phyloP scores from a whole-genome alignment of 345 rosid species.

The Salix caprea region DNA sequence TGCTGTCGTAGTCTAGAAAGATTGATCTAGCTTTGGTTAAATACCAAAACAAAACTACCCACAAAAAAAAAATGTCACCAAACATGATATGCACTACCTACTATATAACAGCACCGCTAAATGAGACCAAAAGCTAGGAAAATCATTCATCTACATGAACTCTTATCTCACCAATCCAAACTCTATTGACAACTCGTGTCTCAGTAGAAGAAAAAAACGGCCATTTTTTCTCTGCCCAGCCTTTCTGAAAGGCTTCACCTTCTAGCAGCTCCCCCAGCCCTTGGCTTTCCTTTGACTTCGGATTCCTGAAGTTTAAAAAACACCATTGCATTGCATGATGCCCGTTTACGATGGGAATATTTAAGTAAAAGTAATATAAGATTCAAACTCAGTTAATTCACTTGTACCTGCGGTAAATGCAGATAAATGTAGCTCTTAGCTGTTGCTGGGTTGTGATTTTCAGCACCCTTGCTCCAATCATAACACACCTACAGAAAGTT shows the following conservation, averaged over 20 bases:
- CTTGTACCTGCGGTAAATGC: constrained; percentile 57
- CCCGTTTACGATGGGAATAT: background rate
- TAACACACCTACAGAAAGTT: constrained; percentile 58
- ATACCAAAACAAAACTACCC: background rate
- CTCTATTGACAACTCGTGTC: background rate
- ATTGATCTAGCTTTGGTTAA: background rate
- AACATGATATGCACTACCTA: background rate
- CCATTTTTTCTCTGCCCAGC: background rate
- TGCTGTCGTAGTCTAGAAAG: background rate
- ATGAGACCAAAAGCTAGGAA: background rate
- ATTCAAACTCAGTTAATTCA: background rate
- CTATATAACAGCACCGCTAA: background rate
- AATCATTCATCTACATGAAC: background rate
- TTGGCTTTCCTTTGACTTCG: constrained; percentile 86
- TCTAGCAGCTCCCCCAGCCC: constrained; percentile 22
- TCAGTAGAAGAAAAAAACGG: background rate
- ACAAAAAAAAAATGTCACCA: background rate
- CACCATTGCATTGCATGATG: background rate
- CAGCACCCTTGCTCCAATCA: constrained; percentile 96
- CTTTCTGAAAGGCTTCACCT: constrained; percentile 2
- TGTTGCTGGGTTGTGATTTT: constrained; percentile 70
- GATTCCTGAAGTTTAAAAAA: constrained; percentile 46
- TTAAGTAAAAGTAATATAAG: background rate
- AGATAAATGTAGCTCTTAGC: constrained; percentile 56
- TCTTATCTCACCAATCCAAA: background rate